Percentiles rank a stretch among this genome's conserved stretches.
These are phyloP conservation scores for Phalaenopsis hybrid DNA, from an alignment of 116 monocot genomes.

Conservation along the genomic window DNA sequence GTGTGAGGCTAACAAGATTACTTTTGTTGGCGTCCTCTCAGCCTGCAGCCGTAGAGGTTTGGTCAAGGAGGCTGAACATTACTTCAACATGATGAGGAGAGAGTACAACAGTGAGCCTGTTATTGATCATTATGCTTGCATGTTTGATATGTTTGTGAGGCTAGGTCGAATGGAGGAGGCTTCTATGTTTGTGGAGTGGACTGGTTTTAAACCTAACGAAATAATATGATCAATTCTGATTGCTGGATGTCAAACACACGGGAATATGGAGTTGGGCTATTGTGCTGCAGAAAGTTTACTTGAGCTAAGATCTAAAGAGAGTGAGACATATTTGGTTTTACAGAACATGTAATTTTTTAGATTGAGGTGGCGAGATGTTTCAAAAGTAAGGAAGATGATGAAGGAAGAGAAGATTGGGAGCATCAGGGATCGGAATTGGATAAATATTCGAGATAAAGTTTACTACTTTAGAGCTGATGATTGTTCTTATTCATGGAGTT, in stretches of 20 bases:
- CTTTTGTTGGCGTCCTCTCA: conserved; percentile 81
- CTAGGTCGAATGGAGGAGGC: conserved; percentile 63
- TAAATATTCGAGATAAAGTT: conserved; percentile 52
- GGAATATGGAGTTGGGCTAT: too few relatives aligned
- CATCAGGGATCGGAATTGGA: conserved; percentile 69
- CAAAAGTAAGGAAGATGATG: conserved; percentile 70
- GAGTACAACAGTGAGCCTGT: conserved; percentile 72
- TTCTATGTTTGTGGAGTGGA: conserved; percentile 51
- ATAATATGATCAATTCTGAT: conserved; percentile 79
- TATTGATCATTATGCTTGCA: conserved; percentile 83
- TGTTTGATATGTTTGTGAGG: conserved; percentile 90
- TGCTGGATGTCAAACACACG: conserved; percentile 70
- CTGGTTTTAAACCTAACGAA: conserved; percentile 68
- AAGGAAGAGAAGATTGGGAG: conserved; percentile 59
- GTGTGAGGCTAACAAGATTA: conserved; percentile 60
- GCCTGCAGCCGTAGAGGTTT: conserved; percentile 79
- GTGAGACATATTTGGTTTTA: conserved; percentile 60
- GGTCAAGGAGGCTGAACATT: conserved; percentile 64
- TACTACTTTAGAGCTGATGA: conserved; percentile 66
- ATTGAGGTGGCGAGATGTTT: conserved; percentile 76
- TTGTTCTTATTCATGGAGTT: conserved; percentile 34
- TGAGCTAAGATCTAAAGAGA: conserved; percentile 46
- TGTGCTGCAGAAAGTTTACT: conserved; percentile 58
- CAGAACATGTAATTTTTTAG: conserved; percentile 74
- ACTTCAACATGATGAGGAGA: conserved; percentile 72